A percentile compares a stretch with the other conserved stretches of the same genome.
Evolutionary conservation across 306 rosid species (phyloP).

Genomic region (Astragalus glycyphyllos): DNA sequence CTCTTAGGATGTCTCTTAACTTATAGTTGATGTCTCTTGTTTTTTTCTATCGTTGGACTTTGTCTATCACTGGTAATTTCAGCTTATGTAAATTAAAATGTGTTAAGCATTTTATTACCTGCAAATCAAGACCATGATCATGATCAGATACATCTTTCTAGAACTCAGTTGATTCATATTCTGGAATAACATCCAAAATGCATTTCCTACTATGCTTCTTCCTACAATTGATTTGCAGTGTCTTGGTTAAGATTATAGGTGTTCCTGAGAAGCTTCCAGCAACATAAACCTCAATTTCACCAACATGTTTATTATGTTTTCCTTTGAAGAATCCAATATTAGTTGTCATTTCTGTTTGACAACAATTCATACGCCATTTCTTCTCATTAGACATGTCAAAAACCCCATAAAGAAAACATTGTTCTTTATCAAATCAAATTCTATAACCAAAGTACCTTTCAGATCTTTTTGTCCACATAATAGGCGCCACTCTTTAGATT

Average conservation of each 20-base stretch:
- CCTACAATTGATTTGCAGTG: constrained; percentile 61
- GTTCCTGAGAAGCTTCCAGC: constrained; percentile 84
- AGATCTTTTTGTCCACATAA: no score
- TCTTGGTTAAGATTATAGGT: constrained; percentile 82
- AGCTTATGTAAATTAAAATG: not conserved
- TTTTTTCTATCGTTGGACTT: no score
- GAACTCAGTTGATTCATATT: constrained; percentile 67
- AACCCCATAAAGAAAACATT: constrained; percentile 74
- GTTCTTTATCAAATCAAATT: constrained; percentile 73
- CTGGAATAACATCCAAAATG: constrained; percentile 76
- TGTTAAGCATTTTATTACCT: constrained; percentile 59
- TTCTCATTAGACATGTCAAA: constrained; percentile 67
- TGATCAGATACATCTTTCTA: constrained; percentile 57
- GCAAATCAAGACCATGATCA: constrained; percentile 53
- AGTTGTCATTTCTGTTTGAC: constrained; percentile 59
- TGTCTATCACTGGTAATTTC: not conserved
- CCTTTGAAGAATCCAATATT: constrained; percentile 69
- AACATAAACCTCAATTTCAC: constrained; percentile 80
- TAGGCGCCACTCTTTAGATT: no score
- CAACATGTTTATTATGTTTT: constrained; percentile 61
- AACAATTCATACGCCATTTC: constrained; percentile 83
- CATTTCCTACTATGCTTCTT: constrained; percentile 69
- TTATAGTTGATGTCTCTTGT: no score
- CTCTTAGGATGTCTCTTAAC: no score
- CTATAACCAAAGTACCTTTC: no score